Base-by-base conservation (phyloP, 352 stramenopile genomes). In the Phytophthora brassicae region DNA sequence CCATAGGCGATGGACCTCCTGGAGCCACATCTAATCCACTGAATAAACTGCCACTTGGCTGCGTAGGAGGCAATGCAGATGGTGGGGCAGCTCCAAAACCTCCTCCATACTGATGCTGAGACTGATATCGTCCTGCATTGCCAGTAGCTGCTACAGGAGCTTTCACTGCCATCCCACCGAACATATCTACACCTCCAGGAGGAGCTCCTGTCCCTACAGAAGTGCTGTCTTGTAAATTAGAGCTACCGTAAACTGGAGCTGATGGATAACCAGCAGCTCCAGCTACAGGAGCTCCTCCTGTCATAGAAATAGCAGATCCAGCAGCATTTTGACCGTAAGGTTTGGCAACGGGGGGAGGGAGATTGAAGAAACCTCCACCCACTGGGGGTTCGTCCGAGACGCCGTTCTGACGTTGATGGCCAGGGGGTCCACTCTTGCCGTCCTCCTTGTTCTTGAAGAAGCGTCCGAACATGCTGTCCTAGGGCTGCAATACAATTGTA, bases 391-490 rank as follows among this genome's bases (percentile, higher is more conserved):
- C 73, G 33, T 75, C 66, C 3, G 54, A 45, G 3, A 43, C 65
- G 12, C 64, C 66, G 19, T 60, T 66, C 31, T 51, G 49, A 28
- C 44, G 66, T 64, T 80, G 83, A 69, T 88, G 81, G 28, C 79
- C 84, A 58, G 68, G 68, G 11, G 84, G 81, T 0, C 79, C 76
- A 20, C 56, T 64, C 72, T 89, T 90, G 23, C 74, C 74, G 63
- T 92, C 81, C 17, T 91, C 79, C 52, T 92, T 92, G 66, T 89
- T 89, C 72, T 90, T 92, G 45, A 90, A 92, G 59, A 94, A 90
- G 14, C 85, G 81, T 22, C 65, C 66, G 42, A 94, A 89, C 85
- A 94, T 94, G 54, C 41, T 73, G 29, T 19, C 9, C 16, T 55
- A 56, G 20, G 16, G 33, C 29, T 33, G 51, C 17, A 44, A 42